Percentiles rank a stretch among this genome's conserved stretches.
Conservation (phyloP, 2,329 filamentous ascomycete genomes). For the Botrytis squamosa region DNA sequence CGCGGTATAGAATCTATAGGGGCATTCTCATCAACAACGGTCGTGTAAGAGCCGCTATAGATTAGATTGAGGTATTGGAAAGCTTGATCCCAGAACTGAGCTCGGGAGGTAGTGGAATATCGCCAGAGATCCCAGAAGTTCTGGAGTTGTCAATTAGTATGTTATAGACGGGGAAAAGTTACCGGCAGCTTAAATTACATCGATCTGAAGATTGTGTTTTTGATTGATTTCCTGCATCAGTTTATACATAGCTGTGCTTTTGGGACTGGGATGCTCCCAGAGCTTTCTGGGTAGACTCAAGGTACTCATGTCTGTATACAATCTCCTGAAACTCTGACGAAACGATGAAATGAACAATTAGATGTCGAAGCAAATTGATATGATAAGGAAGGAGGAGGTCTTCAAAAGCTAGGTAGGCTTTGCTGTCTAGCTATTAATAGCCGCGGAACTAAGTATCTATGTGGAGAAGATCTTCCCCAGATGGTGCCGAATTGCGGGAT, state of each 20-base stretch:
- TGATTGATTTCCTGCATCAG: slow-evolving; percentile 67
- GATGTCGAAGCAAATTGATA: background rate
- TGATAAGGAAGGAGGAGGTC: background rate
- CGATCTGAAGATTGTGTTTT: slow-evolving; percentile 54
- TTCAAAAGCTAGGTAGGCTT: background rate
- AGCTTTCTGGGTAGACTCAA: slow-evolving; percentile 55
- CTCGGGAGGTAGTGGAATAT: slow-evolving; percentile 63
- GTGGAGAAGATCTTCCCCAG: background rate
- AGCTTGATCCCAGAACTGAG: slow-evolving; percentile 64
- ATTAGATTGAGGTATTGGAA: slow-evolving; percentile 62
- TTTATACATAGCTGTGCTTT: slow-evolving; percentile 62
- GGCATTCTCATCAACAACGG: slow-evolving; percentile 65
- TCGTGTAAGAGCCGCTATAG: slow-evolving; percentile 57
- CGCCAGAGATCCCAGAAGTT: slow-evolving; percentile 68
- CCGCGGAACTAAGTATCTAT: background rate
- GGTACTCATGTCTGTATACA: slow-evolving; percentile 27
- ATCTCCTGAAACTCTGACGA: background rate
- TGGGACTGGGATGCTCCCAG: slow-evolving; percentile 64
- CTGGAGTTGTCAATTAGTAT: slow-evolving; percentile 40
- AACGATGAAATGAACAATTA: background rate
- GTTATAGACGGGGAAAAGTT: background rate
- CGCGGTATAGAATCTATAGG: slow-evolving; percentile 69
- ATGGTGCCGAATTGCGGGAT: background rate
- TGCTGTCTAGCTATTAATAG: background rate
- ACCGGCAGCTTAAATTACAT: slow-evolving; percentile 44